These are phyloP conservation scores for Pulveroboletus sp. DNA, from an alignment of 768 basidiomycete genomes.

Conservation along the genomic window DNA sequence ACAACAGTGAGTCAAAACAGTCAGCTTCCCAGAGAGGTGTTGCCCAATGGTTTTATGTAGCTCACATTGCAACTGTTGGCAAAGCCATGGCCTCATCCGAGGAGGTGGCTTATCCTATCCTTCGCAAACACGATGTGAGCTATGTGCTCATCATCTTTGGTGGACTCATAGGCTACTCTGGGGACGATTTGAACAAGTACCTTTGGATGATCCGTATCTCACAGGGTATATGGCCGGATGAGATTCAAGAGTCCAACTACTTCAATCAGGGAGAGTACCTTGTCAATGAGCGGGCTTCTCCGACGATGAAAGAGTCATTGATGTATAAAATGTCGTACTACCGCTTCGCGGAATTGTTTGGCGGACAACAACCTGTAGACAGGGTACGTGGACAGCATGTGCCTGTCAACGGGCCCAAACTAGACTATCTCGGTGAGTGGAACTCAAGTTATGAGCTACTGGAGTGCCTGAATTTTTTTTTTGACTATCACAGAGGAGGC, in stretches of 20 bases:
- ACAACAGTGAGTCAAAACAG: slow-evolving; percentile 74
- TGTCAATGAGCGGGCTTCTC: slow-evolving; percentile 79
- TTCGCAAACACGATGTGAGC: slow-evolving; percentile 95
- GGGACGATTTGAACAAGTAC: slow-evolving; percentile 99
- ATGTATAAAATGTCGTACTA: slow-evolving; percentile 99
- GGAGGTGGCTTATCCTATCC: slow-evolving; percentile 94
- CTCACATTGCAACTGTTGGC: slow-evolving; percentile 97
- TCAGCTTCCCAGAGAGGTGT: slow-evolving; percentile 1
- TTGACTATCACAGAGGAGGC: slow-evolving; percentile 67
- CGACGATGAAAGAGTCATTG: slow-evolving; percentile 89
- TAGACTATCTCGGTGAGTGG: slow-evolving; percentile 81
- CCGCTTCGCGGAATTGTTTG: slow-evolving; percentile 88
- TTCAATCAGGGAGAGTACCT: slow-evolving; percentile 95
- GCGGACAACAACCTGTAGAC: slow-evolving; percentile 67
- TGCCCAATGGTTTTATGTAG: slow-evolving; percentile 34
- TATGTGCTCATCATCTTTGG: slow-evolving; percentile 98
- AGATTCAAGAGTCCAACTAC: slow-evolving; percentile 92
- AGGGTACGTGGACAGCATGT: slow-evolving; percentile 86
- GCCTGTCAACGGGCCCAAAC: slow-evolving; percentile 68
- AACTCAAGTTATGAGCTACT: neutral
- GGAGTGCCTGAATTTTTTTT: slow-evolving; percentile 1
- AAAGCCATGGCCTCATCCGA: slow-evolving; percentile 96
- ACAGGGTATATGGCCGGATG: slow-evolving; percentile 97
- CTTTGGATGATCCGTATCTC: slow-evolving; percentile 97
- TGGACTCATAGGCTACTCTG: slow-evolving; percentile 92